Evolutionary conservation across 1,284 basidiomycete species (phyloP), one percentile per base, ranked within the genome.

Genomic region (Ustilago loliicola): DNA sequence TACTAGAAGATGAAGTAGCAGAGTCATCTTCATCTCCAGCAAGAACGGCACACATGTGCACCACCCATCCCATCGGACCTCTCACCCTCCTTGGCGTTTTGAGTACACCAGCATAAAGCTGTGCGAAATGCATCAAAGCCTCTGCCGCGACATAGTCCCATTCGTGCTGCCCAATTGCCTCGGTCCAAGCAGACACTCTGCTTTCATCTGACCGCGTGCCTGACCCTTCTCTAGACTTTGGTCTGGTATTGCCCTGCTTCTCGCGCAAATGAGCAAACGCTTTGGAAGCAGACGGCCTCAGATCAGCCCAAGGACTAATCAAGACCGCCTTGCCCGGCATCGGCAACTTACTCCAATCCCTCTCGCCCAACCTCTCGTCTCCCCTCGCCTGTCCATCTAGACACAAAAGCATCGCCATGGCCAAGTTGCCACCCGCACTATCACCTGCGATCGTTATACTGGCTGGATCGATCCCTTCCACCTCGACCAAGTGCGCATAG

Each of bases 401-500:
- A 55, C 75, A 79, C 19, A 85, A 74, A 5, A 86, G 67, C 70
- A 85, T 70, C 42, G 72, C 66, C 77, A 86, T 83, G 42, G 80
- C 62, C 10, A 86, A 55, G 52, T 83, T 84, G 48, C 76, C 85
- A 6, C 85, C 85, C 0, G 84, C 85, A 50, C 82, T 84, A 59
- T 86, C 85, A 36, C 85, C 85, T 1, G 82, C 81, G n/a, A 86
- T 42, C 19, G 79, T 79, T 53, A 86, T 85, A 55, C 54, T 56
- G 5, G 65, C 53, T 6, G 85, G 73, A 25, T 81, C 73, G 50
- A 85, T 72, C 5, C 70, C 66, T 60, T 86, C 84, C 15, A 80
- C 77, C 54, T 85, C 83, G 42, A 86, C 60, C 17, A 86, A 66
- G 67, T 86, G 83, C 6, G 83, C 84, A 53, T 86, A 86, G 74